Percentiles rank a stretch among this genome's conserved stretches.
Evolutionary conservation across 768 basidiomycete species (phyloP).

Genomic region (Suillus americanus): DNA sequence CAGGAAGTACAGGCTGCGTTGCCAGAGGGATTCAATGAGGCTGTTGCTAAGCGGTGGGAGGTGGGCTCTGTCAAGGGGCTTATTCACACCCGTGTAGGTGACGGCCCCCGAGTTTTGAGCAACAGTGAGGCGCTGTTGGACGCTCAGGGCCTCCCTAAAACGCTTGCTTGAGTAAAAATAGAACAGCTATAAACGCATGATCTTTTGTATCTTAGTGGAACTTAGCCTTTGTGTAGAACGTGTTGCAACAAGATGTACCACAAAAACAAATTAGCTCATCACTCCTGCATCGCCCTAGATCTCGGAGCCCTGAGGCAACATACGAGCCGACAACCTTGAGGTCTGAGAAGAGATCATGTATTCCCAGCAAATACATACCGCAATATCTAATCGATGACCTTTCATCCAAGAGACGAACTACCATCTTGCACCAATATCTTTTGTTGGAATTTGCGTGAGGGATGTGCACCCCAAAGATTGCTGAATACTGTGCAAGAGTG

Average conservation of each 20-base stretch:
- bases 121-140: constrained; percentile 66
- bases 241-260: neutral
- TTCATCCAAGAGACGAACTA: neutral
- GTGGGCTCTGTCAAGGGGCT: constrained; percentile 82
- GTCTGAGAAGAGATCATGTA: neutral
- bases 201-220: neutral
- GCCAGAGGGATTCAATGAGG: constrained; percentile 73
- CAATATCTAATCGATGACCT: neutral
- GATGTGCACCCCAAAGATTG: neutral
- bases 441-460: neutral
- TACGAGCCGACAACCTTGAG: neutral
- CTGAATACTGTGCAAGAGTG: neutral
- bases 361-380: neutral
- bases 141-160: constrained; percentile 67
- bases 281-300: neutral
- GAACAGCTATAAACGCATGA: neutral
- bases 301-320: neutral
- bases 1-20: constrained; percentile 47
- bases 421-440: neutral
- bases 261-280: neutral
- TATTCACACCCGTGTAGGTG: constrained; percentile 92
- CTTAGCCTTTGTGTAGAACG: neutral
- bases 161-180: constrained; percentile 31
- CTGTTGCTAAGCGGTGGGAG: constrained; percentile 70
- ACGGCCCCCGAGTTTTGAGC: constrained; percentile 77